Conservation (phyloP, 75 land plant genomes). For the Pinus albicaulis region DNA sequence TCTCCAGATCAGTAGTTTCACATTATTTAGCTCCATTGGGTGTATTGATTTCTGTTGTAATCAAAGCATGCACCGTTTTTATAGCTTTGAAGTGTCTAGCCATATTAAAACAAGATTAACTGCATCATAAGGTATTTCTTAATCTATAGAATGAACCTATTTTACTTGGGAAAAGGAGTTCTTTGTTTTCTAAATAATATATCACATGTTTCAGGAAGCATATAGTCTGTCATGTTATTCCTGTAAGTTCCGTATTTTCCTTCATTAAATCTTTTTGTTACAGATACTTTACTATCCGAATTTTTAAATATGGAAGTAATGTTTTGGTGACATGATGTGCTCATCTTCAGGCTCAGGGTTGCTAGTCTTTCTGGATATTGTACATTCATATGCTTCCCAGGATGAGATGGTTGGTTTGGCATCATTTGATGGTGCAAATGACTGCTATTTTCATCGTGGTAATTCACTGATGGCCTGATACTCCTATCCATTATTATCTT, state of each 20-base stretch:
- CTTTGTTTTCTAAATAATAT: not conserved
- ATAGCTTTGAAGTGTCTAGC: not conserved
- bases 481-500: not conserved
- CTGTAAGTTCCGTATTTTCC: not conserved
- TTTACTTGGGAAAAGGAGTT: not conserved
- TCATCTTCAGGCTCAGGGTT: conserved; percentile 72
- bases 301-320: not conserved
- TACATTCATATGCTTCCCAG: conserved; percentile 93
- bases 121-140: too few species aligned
- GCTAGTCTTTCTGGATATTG: conserved; percentile 88
- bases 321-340: not conserved
- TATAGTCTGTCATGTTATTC: not conserved
- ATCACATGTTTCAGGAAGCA: not conserved
- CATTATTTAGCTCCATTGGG: not conserved
- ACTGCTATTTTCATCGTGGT: conserved; percentile 98
- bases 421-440: conserved; percentile 95
- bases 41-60: conserved; percentile 5
- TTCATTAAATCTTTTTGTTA: not conserved
- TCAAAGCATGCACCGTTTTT: not conserved
- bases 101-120: not conserved
- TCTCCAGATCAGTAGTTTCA: not conserved
- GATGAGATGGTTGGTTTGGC: conserved; percentile 90
- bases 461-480: not conserved
- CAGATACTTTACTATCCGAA: not conserved
- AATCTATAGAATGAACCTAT: not conserved